Evolutionary conservation across 202 grass and related monocot genomes (phyloP).

Genomic region (Zoysia matrella): DNA sequence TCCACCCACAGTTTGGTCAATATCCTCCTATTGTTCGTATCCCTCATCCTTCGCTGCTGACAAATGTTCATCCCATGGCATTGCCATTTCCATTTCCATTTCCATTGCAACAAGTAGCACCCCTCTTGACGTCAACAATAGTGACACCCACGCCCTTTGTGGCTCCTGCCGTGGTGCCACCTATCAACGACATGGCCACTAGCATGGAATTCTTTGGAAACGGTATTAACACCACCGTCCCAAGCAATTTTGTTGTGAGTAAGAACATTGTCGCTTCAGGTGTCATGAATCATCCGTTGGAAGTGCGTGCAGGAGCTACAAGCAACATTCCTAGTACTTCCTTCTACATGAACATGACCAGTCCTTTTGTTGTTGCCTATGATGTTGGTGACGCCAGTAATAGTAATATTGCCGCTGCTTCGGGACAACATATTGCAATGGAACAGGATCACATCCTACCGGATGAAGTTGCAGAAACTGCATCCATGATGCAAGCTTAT

Average conservation of each 20-base stretch:
- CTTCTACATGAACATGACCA: neutral
- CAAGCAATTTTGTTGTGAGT: neutral
- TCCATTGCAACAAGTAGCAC: neutral
- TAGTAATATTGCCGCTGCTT: neutral
- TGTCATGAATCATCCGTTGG: neutral
- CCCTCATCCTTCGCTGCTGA: neutral
- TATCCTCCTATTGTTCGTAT: neutral
- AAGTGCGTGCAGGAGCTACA: neutral
- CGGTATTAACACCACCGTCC: neutral
- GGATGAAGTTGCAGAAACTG: neutral
- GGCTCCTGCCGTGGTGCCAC: neutral
- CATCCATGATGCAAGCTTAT: neutral
- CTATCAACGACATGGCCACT: neutral
- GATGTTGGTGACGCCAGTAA: neutral
- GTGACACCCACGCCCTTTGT: neutral
- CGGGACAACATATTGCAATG: too few species aligned
- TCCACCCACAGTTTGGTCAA: neutral
- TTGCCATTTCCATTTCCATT: neutral
- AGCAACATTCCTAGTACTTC: neutral
- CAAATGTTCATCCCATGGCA: neutral
- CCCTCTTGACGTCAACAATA: neutral
- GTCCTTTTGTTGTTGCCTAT: neutral
- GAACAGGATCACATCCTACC: neutral
- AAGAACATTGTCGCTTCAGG: neutral
- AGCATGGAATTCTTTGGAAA: neutral